Evolutionary conservation across 2,329 filamentous ascomycete species (phyloP).

Genomic region (Didymella sp.): DNA sequence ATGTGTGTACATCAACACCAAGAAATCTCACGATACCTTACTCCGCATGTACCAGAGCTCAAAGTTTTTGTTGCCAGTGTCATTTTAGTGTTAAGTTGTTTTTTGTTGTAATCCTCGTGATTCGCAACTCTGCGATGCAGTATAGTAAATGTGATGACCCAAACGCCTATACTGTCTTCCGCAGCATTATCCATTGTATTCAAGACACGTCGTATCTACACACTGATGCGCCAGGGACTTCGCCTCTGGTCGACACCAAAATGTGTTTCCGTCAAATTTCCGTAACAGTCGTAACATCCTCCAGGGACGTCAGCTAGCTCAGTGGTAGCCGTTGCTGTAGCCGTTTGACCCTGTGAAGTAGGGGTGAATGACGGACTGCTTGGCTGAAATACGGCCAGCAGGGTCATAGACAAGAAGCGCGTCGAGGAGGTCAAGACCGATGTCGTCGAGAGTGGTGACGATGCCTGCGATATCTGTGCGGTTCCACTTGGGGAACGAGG

Average conservation of each 20-base stretch:
- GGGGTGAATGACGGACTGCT: slow-evolving; percentile 82
- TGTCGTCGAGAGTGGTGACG: slow-evolving; percentile 75
- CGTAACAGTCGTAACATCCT: slow-evolving; percentile 42
- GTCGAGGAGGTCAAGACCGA: slow-evolving; percentile 72
- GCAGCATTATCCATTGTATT: slow-evolving; percentile 28
- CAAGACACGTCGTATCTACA: slow-evolving; percentile 29
- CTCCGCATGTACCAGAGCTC: not conserved
- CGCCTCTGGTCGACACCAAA: slow-evolving; percentile 21
- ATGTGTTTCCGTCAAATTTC: slow-evolving; percentile 32
- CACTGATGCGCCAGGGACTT: slow-evolving; percentile 11
- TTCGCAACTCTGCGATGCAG: slow-evolving; percentile 10
- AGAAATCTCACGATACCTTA: not conserved
- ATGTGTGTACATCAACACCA: slow-evolving; percentile 28
- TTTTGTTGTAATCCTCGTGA: slow-evolving; percentile 1
- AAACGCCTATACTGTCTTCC: slow-evolving; percentile 33
- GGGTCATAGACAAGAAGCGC: slow-evolving; percentile 85
- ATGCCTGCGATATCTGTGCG: slow-evolving; percentile 71
- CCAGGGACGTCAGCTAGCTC: slow-evolving; percentile 23
- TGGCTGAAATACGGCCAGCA: slow-evolving; percentile 84
- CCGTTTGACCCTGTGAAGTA: slow-evolving; percentile 71
- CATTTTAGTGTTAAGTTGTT: too few relatives aligned
- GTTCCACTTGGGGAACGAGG: slow-evolving; percentile 90
- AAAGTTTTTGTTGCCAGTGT: not conserved
- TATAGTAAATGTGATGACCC: slow-evolving; percentile 22
- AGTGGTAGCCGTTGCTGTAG: slow-evolving; percentile 53